Conservation (phyloP, 164 flowering plant species). For the Berberis thunbergii region DNA sequence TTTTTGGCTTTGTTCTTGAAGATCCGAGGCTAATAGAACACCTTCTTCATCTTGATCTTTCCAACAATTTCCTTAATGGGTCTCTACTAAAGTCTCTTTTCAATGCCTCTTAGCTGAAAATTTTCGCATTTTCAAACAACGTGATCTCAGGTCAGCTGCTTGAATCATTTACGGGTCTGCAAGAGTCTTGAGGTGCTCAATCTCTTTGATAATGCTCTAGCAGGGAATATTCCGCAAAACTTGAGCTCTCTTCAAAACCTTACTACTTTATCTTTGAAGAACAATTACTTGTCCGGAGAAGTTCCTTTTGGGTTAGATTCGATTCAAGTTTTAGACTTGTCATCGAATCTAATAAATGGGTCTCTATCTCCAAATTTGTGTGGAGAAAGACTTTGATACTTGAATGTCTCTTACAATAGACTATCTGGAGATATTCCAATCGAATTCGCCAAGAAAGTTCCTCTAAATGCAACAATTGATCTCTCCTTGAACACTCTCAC, state of each 20-base stretch:
- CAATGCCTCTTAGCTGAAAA: constrained; percentile 44
- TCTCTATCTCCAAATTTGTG: constrained; percentile 49
- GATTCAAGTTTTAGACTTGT: constrained; percentile 45
- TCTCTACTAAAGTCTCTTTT: constrained; percentile 51
- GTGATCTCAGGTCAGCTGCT: constrained; percentile 60
- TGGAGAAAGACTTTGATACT: constrained; percentile 35
- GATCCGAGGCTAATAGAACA: constrained; percentile 45
- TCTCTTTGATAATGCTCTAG: constrained; percentile 67
- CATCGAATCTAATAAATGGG: constrained; percentile 59
- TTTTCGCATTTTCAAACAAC: constrained; percentile 59
- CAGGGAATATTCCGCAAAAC: constrained; percentile 51
- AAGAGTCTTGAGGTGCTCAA: constrained; percentile 49
- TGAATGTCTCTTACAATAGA: constrained; percentile 63
- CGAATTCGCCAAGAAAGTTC: constrained; percentile 32
- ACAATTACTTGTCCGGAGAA: constrained; percentile 48
- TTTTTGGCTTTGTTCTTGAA: constrained; percentile 56
- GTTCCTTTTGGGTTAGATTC: constrained; percentile 39
- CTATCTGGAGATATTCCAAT: constrained; percentile 41
- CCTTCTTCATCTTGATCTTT: constrained; percentile 60
- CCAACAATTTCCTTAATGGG: constrained; percentile 78
- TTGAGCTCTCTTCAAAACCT: constrained; percentile 35
- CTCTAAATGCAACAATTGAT: constrained; percentile 46
- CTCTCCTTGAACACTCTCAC: constrained; percentile 63
- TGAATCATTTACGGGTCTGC: constrained; percentile 22
- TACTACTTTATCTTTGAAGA: constrained; percentile 43